Conservation (phyloP, 177 flowering plant species). For the Vitis hybrid region DNA sequence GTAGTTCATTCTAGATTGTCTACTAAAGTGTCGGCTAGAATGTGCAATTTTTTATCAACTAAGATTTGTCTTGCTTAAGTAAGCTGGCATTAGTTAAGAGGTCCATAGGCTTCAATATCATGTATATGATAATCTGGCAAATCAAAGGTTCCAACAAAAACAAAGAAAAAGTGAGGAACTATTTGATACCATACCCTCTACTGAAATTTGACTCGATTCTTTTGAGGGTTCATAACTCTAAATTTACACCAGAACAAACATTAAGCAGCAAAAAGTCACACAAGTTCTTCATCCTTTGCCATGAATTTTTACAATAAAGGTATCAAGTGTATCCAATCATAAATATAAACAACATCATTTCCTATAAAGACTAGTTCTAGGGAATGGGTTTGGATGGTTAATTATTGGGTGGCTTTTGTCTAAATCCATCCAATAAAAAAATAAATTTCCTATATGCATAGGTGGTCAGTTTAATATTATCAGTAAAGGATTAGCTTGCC, state of each 20-base stretch:
- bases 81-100: slow-evolving; percentile 9
- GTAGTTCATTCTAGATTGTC: background rate
- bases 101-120: slow-evolving; percentile 6
- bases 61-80: background rate
- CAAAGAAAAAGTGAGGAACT: slow-evolving; percentile 1
- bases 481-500: too few species aligned
- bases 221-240: too few species aligned
- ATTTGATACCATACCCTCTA: background rate
- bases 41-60: background rate
- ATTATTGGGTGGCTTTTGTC: background rate
- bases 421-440: background rate
- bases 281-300: too few species aligned
- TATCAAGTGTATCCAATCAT: too few species aligned
- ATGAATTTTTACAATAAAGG: too few species aligned
- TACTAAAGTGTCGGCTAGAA: slow-evolving; percentile 6
- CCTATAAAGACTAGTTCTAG: background rate
- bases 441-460: too few species aligned
- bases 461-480: too few species aligned
- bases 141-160: slow-evolving; percentile 7
- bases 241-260: too few species aligned
- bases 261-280: too few species aligned
- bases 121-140: slow-evolving; percentile 1
- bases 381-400: background rate
- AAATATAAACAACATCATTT: background rate
- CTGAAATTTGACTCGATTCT: background rate